A percentile compares a stretch with the other conserved stretches of the same genome.
These are phyloP conservation scores for Rosa hybrid DNA, from an alignment of 331 rosid genomes.

Conservation along the genomic window DNA sequence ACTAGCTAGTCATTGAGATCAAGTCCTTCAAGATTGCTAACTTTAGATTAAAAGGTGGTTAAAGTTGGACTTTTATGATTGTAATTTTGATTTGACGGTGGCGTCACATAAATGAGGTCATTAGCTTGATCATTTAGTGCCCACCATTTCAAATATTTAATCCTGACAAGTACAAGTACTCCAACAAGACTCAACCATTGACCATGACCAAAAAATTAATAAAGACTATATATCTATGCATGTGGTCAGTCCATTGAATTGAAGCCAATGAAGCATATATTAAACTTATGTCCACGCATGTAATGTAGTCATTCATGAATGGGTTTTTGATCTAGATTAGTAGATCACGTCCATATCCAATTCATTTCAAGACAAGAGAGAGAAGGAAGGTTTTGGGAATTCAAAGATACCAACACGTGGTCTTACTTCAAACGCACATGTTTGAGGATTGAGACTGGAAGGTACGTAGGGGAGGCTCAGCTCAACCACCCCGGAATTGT, in stretches of 20 bases:
- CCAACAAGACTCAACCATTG: conserved; percentile 29
- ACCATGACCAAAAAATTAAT: conserved; percentile 35
- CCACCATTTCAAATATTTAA: conserved; percentile 16
- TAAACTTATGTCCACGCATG: conserved; percentile 7
- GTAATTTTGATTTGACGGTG: neutral
- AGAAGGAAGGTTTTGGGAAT: neutral
- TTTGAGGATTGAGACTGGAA: conserved; percentile 1
- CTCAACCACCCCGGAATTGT: neutral
- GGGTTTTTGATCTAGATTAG: neutral
- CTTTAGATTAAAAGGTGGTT: neutral
- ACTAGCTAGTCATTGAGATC: neutral
- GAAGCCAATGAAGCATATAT: neutral
- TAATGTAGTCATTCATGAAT: conserved; percentile 36
- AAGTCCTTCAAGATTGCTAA: neutral
- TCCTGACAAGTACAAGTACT: conserved; percentile 21
- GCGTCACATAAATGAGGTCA: conserved; percentile 13
- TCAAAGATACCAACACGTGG: conserved; percentile 12
- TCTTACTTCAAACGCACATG: conserved; percentile 30
- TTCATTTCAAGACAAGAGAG: neutral
- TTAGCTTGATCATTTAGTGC: neutral
- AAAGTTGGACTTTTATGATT: neutral
- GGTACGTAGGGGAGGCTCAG: neutral
- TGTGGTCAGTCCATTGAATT: conserved; percentile 45
- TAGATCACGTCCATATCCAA: conserved; percentile 21
- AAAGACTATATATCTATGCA: neutral